Base-by-base conservation (phyloP, 176 grass and related monocot genomes). In the Carex scoparia region DNA sequence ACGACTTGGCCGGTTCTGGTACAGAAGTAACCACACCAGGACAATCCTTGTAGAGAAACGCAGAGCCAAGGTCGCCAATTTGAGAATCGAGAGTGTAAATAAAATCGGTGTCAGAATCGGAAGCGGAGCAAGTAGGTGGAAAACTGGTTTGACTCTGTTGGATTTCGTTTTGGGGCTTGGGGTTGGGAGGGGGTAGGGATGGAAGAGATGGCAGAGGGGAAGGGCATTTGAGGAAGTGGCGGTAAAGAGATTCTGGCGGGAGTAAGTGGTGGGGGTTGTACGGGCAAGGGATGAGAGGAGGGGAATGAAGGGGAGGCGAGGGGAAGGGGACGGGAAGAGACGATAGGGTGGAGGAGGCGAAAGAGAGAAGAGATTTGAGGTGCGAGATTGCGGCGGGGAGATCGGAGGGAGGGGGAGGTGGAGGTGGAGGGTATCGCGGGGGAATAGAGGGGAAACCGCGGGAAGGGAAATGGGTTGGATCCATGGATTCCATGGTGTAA, bases 11-110 rank as follows among this genome's bases (percentile, higher is more conserved):
- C 0, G 79, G 67, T 44, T 37, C 60, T 1, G 69, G 83, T 11
- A 72, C 33, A 18, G 89, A 49, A 11, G 80, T 80, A 60, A 98
- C 91, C 60, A 93, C 93, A 44, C 86, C 92, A 57, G 91, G 95
- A 86, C 95, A 94, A 3, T 94, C 91, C 79, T 65, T 38, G 85
- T 94, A 98, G 69, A 86, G 85, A 69, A 77, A 65, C 88, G 67
- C 44, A 66, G 44, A 73, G 10, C n/a, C 19, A 46, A 86, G n/a
- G 68, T 81, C 68, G 1, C 86, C 48, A 51, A 94, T 67, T 77
- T 87, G 55, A 48, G 89, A 13, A 55, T 91, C 85, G 33, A 91
- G 89, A 31, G 85, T 85, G 66, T 85, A 87, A 53, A 86, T n/a
- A 15, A 88, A 80, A 4, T 91, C 86, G 15, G 82, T 63, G 3